Base-by-base conservation (phyloP, 352 stramenopile genomes). In the Globisporangium nodosum region DNA sequence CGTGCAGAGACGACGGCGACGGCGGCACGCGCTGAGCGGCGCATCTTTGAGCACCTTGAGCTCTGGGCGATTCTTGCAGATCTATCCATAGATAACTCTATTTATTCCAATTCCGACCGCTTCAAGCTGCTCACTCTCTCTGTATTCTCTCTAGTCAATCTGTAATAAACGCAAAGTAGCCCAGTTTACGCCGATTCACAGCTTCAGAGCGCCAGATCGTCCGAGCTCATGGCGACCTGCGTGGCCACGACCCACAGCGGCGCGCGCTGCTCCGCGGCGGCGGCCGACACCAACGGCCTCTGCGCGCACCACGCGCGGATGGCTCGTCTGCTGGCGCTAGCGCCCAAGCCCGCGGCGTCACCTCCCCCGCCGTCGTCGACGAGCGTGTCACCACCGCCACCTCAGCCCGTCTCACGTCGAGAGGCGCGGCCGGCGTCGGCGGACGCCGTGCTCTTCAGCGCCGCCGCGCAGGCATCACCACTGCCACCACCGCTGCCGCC, bases 271-370 rank as follows among this genome's bases (percentile, higher is more conserved):
- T 66, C 74, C 53, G 85, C 79, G 13, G 79, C 75, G 11, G 72
- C 71, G 2, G 57, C 67, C 46, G 69, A 70, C 30, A 54, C 67
- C 11, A 66, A 56, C 12, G 75, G 70, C 24, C 70, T 85, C 43
- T 94, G 85, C 61, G 71, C 81, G 42, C 85, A 94, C 59, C 85
- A 94, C 64, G 74, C 77, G 55, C 81, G 85, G 11, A 88, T 94
- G 69, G 76, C 81, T 42, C 81, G 85, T 27, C 67, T 92, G 49
- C 85, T 94, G 78, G 81, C 82, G 39, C 65, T 94, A 15, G 85
- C 80, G 5, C 81, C 85, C 37, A 91, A 90, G 63, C 37, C 68
- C 0, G n/a, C 73, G 21, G 8, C 46, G 11, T 6, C 46, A 16
- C 4, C 33, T 49, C 40, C 58, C 24, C 24, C 24, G 24, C 24